Conservation (phyloP, 352 stramenopile genomes). For the Globisporangium paroecandrum region DNA sequence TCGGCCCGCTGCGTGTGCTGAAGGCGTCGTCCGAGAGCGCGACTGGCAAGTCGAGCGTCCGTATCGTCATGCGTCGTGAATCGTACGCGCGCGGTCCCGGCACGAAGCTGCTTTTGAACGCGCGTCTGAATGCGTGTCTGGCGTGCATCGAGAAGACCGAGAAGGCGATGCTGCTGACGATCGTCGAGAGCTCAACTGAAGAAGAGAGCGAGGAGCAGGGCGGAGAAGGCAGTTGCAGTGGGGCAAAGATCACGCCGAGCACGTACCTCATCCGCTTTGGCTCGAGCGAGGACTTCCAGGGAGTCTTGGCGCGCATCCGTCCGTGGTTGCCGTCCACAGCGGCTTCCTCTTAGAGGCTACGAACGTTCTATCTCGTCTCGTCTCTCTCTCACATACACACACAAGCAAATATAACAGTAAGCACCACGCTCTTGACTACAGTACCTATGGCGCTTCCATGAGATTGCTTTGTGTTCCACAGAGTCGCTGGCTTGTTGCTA, state of each 20-base stretch:
- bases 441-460: background rate
- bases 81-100: slow-evolving; percentile 66
- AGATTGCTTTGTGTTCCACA: background rate
- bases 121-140: slow-evolving; percentile 55
- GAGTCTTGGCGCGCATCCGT: slow-evolving; percentile 45
- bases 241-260: slow-evolving; percentile 44
- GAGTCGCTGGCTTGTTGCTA: background rate
- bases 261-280: slow-evolving; percentile 74
- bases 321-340: slow-evolving; percentile 29
- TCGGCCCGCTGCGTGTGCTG: slow-evolving; percentile 67
- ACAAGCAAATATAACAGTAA: slow-evolving; percentile 9
- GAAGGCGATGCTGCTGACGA: slow-evolving; percentile 66
- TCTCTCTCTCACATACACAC: background rate
- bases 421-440: background rate
- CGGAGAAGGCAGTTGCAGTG: background rate
- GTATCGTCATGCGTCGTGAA: slow-evolving; percentile 79
- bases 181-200: slow-evolving; percentile 39
- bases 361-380: background rate
- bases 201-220: slow-evolving; percentile 18
- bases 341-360: slow-evolving; percentile 12
- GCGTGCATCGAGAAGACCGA: slow-evolving; percentile 71
- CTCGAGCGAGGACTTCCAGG: slow-evolving; percentile 52
- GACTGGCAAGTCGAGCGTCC: slow-evolving; percentile 41
- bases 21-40: slow-evolving; percentile 40
- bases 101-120: slow-evolving; percentile 77